phyloP scores from a whole-genome alignment of 2,329 filamentous ascomycete species.

The Xylariaceae sp. region DNA sequence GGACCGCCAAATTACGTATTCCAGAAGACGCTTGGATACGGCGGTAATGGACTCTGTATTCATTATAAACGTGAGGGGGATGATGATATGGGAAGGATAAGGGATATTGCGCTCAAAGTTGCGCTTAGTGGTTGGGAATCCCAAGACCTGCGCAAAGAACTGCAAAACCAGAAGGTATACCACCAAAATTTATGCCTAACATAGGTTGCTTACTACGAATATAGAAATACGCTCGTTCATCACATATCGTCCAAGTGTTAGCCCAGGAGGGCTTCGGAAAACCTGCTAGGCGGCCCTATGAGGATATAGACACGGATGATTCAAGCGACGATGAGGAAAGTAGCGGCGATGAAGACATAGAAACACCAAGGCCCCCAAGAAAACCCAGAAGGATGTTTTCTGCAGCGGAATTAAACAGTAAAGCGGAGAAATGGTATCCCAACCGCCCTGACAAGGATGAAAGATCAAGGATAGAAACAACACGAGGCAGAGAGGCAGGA shows the following conservation, averaged over 20 bases:
- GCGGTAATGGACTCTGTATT: not conserved
- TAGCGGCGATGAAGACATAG: not conserved
- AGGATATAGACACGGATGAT: not conserved
- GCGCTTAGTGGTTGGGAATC: not conserved
- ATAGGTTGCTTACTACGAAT: not conserved
- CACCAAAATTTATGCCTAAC: not conserved
- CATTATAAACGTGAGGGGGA: not conserved
- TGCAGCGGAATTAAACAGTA: not conserved
- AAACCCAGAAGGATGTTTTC: not conserved
- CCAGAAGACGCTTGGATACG: not conserved
- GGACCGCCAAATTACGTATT: not conserved
- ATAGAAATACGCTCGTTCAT: not conserved
- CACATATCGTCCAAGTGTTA: not conserved
- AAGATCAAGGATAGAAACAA: no score
- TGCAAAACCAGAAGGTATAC: not conserved
- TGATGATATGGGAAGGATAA: not conserved
- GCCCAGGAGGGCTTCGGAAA: not conserved
- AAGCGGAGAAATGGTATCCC: not conserved
- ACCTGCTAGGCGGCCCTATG: not conserved
- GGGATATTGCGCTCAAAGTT: not conserved
- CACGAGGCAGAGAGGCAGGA: not conserved
- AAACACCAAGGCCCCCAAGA: not conserved
- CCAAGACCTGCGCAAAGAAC: not conserved
- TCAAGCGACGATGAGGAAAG: not conserved
- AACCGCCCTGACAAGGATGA: no score